Base-by-base conservation (phyloP, 139 green algal species). In the Micromonas pusilla region DNA sequence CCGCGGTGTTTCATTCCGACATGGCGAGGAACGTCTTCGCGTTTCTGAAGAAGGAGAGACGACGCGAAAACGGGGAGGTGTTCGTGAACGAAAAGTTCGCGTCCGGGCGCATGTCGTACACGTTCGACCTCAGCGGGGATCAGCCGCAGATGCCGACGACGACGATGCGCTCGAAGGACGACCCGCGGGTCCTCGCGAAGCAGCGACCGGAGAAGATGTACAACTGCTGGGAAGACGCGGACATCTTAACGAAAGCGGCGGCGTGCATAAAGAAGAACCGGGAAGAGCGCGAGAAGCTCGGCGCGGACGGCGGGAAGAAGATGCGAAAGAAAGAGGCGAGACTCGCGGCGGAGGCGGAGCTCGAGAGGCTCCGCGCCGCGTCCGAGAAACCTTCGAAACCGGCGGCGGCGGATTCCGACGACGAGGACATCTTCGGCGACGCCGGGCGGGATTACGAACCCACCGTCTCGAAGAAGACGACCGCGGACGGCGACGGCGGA, bases 341-440 rank as follows among this genome's bases (percentile, higher is more conserved):
- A n/a, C n/a, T n/a, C 19, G 38, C 37, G 0, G 30, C 6, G 4
- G 68, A 16, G 38, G 36, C 68, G 23, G 37, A 34, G 23, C 26
- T 21, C 3, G 5, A 2, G 1, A 65, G 53, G n/a, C 19, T 25
- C 28, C 34, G 2, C 66, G 66, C 66, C 1, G 37, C 20, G 38
- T 23, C 6, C 21, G 52, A 74, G 67, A 60, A 36, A 28, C 20
- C 2, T 33, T 16, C 37, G 34, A 62, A 75, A 2, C 25, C 37
- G 5, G 25, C 68, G 6, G 30, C 65, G 5, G 66, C 16, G 1
- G 32, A 21, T 1, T 52, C 31, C 30, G 16, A 23, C 20, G 37
- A 60, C 53, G 68, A 75, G 37, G 68, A 75, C 30, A 75, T 75
- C 30, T 75, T 75, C 68, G 68, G 34, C 28, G 68, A 75, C 33